Conservation (phyloP, 345 rosid genomes). For the Conringia planisiliqua region DNA sequence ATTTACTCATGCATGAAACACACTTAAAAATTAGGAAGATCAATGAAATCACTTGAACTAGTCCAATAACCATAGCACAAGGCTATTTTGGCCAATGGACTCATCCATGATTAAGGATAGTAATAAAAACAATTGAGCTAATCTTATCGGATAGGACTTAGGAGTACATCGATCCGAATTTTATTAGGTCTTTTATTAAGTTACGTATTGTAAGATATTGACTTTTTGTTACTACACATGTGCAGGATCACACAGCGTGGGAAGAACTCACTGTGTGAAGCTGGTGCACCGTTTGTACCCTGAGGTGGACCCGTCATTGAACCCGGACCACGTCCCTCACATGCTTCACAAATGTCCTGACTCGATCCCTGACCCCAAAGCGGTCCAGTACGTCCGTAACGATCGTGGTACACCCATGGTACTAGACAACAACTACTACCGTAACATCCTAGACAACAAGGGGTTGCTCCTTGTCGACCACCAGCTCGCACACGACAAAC, state of each 20-base stretch:
- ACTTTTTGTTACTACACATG: slow-evolving; percentile 9
- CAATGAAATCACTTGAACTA: neutral
- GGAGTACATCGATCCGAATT: neutral
- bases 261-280: slow-evolving; percentile 93
- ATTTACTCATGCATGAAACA: neutral
- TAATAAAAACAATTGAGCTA: neutral
- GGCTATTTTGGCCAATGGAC: neutral
- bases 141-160: neutral
- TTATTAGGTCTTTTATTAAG: neutral
- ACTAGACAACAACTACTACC: slow-evolving; percentile 92
- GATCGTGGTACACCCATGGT: slow-evolving; percentile 95
- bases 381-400: slow-evolving; percentile 91
- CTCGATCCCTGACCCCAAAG: slow-evolving; percentile 92
- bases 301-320: slow-evolving; percentile 68
- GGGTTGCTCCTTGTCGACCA: slow-evolving; percentile 88
- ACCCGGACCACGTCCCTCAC: slow-evolving; percentile 82
- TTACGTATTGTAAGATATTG: neutral
- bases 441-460: slow-evolving; percentile 91
- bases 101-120: neutral
- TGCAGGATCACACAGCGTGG: slow-evolving; percentile 90
- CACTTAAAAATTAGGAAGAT: neutral
- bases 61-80: neutral
- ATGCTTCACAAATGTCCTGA: slow-evolving; percentile 97
- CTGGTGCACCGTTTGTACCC: slow-evolving; percentile 91
- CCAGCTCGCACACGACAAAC: slow-evolving; percentile 78